phyloP scores from a whole-genome alignment of 192 early-diverging fungal genomes.

The Coemansia sp. region DNA sequence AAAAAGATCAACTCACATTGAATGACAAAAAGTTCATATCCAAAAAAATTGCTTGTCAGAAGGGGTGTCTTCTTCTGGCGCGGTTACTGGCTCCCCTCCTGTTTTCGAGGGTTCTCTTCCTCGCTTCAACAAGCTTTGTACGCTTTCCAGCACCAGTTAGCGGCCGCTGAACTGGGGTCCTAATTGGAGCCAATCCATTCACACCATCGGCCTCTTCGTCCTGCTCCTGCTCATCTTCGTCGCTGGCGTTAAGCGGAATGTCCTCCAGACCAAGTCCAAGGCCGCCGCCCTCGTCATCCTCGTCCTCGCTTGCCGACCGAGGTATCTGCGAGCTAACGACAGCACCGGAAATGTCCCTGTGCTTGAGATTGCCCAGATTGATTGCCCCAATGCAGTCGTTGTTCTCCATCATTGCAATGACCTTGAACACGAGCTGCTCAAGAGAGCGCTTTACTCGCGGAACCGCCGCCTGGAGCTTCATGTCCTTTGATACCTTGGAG shows the following conservation, averaged over 20 bases:
- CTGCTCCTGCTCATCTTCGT: not conserved
- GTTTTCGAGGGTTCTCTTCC: constrained; percentile 1
- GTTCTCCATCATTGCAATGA: constrained; percentile 70
- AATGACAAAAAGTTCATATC: too few species aligned
- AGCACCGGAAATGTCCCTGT: constrained; percentile 68
- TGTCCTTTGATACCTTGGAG: constrained; percentile 70
- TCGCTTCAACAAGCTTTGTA: not conserved
- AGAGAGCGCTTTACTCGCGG: constrained; percentile 69
- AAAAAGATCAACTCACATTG: too few species aligned
- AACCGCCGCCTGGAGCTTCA: constrained; percentile 61
- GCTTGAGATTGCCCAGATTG: constrained; percentile 64
- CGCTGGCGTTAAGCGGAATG: not conserved
- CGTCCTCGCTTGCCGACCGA: constrained; percentile 17
- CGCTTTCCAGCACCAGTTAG: not conserved
- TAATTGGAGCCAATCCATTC: not conserved
- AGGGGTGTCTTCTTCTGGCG: not conserved
- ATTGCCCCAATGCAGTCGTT: constrained; percentile 61
- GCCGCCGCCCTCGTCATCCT: constrained; percentile 8
- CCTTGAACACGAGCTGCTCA: constrained; percentile 73
- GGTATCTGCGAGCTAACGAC: constrained; percentile 70
- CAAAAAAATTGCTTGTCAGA: not conserved
- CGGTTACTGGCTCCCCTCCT: not conserved
- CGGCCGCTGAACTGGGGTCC: not conserved
- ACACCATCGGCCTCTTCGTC: constrained; percentile 7
- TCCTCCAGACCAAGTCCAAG: constrained; percentile 1